A percentile compares a stretch with the other conserved stretches of the same genome.
These are phyloP conservation scores for Diaporthe ampelina DNA, from an alignment of 2,329 filamentous ascomycete genomes.

Conservation along the genomic window DNA sequence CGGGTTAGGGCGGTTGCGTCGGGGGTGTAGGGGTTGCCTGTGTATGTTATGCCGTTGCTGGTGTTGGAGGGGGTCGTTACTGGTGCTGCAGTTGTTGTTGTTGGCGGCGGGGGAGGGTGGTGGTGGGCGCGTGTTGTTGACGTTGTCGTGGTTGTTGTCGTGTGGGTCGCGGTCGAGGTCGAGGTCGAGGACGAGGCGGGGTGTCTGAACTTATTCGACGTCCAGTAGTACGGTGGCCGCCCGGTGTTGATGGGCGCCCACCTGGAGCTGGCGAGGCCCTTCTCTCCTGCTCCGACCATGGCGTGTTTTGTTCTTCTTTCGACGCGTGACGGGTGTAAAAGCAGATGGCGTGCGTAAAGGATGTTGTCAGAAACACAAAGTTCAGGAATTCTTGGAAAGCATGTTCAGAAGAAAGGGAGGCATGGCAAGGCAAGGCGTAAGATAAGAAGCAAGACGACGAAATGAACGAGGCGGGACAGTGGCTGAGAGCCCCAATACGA, in stretches of 20 bases:
- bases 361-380: not conserved
- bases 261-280: constrained; percentile 37
- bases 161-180: constrained; percentile 11
- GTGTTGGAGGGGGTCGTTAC: not conserved
- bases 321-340: not conserved
- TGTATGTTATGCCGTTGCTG: not conserved
- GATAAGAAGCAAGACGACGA: not conserved
- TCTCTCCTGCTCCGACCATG: constrained; percentile 27
- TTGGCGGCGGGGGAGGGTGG: not conserved
- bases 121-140: not conserved
- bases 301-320: no score
- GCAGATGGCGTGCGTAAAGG: not conserved
- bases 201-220: constrained; percentile 33
- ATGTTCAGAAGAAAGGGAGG: not conserved
- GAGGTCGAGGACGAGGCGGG: not conserved
- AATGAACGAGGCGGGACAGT: not conserved
- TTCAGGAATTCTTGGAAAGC: not conserved
- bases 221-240: constrained; percentile 31
- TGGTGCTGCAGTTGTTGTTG: not conserved
- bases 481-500: not conserved
- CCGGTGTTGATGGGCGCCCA: constrained; percentile 41
- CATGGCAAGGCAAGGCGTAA: constrained; percentile 2
- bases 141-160: not conserved
- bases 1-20: constrained; percentile 33
- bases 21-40: not conserved